phyloP scores from a whole-genome alignment of 495 filamentous ascomycete species.

The Diplogelasinospora grovesii region DNA sequence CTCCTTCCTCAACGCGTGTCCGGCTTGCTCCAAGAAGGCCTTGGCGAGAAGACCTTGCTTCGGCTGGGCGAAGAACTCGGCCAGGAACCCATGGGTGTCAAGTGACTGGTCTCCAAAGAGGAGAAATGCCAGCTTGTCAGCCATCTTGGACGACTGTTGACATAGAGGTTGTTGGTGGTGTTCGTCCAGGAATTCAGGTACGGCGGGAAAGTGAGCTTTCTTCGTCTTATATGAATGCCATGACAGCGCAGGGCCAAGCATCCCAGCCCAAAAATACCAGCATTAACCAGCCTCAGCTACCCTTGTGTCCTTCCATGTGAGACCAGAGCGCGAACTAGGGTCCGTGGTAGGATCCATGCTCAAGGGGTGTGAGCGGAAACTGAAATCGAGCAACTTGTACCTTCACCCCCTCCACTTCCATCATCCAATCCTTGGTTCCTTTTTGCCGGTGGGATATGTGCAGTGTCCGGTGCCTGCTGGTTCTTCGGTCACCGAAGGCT shows the following conservation, averaged over 20 bases:
- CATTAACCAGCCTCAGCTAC: slow-evolving; percentile 7
- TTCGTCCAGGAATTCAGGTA: slow-evolving; percentile 9
- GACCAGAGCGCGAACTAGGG: slow-evolving; percentile 10
- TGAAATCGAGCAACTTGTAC: slow-evolving; percentile 6
- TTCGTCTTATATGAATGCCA: slow-evolving; percentile 13
- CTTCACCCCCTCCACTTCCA: slow-evolving; percentile 10
- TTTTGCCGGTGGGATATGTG: slow-evolving; percentile 28
- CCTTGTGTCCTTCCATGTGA: slow-evolving; percentile 11
- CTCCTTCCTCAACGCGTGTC: slow-evolving; percentile 57
- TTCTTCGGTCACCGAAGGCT: slow-evolving; percentile 39
- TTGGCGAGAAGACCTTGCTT: slow-evolving; percentile 59
- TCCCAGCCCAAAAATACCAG: slow-evolving; percentile 13
- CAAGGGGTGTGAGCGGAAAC: slow-evolving; percentile 6
- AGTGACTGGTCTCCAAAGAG: slow-evolving; percentile 78
- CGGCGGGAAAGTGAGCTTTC: slow-evolving; percentile 8
- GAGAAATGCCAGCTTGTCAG: slow-evolving; percentile 40
- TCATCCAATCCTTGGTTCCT: slow-evolving; percentile 16
- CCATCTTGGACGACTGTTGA: slow-evolving; percentile 28
- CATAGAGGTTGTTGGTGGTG: slow-evolving; percentile 11
- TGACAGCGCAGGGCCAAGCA: slow-evolving; percentile 8
- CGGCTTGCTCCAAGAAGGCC: slow-evolving; percentile 58
- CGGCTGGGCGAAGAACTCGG: slow-evolving; percentile 49
- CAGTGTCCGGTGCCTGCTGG: slow-evolving; percentile 23
- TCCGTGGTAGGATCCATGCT: slow-evolving; percentile 12
- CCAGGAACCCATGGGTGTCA: slow-evolving; percentile 61